Conservation (phyloP, 2,329 filamentous ascomycete genomes). For the Penicillium brevicompactum region DNA sequence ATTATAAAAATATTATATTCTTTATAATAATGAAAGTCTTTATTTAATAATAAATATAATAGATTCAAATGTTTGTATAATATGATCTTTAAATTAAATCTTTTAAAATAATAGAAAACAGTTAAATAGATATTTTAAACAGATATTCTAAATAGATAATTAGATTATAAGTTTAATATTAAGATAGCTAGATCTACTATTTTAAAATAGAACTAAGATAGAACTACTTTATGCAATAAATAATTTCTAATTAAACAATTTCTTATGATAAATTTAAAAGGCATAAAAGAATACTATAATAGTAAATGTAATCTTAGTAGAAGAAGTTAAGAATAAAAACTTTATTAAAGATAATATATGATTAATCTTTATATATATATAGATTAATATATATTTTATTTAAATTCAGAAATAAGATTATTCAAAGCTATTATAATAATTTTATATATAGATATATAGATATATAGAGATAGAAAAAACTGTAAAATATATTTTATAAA, state of each 20-base stretch:
- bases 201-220: background rate
- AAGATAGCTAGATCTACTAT: background rate
- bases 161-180: background rate
- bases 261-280: background rate
- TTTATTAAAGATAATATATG: background rate
- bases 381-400: background rate
- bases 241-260: background rate
- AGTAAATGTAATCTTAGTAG: background rate
- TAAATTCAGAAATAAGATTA: background rate
- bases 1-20: slow-evolving; percentile 1
- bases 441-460: background rate
- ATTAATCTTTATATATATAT: background rate
- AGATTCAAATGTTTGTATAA: background rate
- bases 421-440: background rate
- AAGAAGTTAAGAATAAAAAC: background rate
- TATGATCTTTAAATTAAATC: background rate
- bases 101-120: background rate
- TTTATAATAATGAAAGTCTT: background rate
- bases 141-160: no score
- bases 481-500: background rate
- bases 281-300: background rate
- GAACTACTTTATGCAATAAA: background rate
- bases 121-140: background rate
- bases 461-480: background rate
- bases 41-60: background rate